Evolutionary conservation across 768 basidiomycete genomes (phyloP).

Genomic region (Rhizopogon vinicolor): DNA sequence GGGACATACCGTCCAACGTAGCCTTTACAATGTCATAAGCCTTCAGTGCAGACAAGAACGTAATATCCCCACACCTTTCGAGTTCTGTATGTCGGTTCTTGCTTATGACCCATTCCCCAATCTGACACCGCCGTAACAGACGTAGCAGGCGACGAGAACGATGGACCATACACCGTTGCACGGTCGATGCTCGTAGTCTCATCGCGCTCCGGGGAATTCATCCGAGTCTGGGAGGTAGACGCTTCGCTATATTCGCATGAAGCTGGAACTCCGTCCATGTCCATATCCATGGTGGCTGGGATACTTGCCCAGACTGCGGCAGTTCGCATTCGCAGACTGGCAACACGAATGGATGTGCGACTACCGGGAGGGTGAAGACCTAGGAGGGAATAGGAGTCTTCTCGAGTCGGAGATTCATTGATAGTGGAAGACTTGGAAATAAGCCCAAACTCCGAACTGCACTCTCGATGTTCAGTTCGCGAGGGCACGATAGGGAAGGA

Average conservation of each 20-base stretch:
- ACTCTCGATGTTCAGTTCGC: neutral
- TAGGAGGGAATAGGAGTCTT: neutral
- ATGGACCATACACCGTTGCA: neutral
- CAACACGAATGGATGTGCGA: slow-evolving; percentile 17
- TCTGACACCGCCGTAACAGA: neutral
- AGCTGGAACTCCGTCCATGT: neutral
- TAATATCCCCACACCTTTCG: neutral
- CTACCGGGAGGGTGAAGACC: slow-evolving; percentile 9
- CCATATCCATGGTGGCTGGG: slow-evolving; percentile 16
- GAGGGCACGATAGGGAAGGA: neutral
- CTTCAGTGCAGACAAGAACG: too few relatives aligned
- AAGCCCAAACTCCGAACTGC: too few relatives aligned
- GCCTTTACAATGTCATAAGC: neutral
- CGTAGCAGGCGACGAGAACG: neutral
- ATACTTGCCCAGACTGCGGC: slow-evolving; percentile 20
- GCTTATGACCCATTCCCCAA: neutral
- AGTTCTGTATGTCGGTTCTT: neutral
- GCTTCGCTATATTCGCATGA: neutral
- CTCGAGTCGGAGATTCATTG: neutral
- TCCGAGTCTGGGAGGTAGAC: neutral
- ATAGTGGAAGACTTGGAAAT: neutral
- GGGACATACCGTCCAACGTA: neutral
- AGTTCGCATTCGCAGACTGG: slow-evolving; percentile 22
- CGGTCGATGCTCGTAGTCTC: neutral
- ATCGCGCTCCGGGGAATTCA: neutral